phyloP scores from a whole-genome alignment of 805 yeast genomes.

The Diddensiella santjacobensis region DNA sequence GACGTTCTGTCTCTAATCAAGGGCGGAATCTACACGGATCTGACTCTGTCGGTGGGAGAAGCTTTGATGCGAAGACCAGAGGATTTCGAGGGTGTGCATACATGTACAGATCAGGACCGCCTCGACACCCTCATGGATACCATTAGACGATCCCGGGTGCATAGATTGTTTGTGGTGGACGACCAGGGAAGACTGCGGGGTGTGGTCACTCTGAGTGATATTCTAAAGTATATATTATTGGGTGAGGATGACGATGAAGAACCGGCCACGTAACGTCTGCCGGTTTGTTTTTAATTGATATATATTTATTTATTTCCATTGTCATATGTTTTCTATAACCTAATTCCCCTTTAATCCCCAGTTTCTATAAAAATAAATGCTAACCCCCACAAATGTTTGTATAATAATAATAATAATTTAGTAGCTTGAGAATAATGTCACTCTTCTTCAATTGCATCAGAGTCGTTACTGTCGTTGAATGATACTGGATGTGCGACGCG shows the following conservation, averaged over 20 bases:
- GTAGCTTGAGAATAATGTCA: neutral
- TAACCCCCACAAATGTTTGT: neutral
- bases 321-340: no score
- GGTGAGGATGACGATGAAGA: slow-evolving; percentile 43
- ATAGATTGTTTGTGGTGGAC: slow-evolving; percentile 89
- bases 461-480: slow-evolving; percentile 7
- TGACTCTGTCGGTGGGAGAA: slow-evolving; percentile 90
- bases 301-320: neutral
- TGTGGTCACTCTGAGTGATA: slow-evolving; percentile 87
- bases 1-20: slow-evolving; percentile 90
- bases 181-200: slow-evolving; percentile 73
- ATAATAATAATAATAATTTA: no score
- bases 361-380: neutral
- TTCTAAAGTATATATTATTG: slow-evolving; percentile 72
- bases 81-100: slow-evolving; percentile 96
- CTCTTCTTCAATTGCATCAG: slow-evolving; percentile 9
- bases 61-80: slow-evolving; percentile 91
- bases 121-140: slow-evolving; percentile 89
- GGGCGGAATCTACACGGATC: slow-evolving; percentile 89
- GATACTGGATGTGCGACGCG: slow-evolving; percentile 3
- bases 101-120: slow-evolving; percentile 85
- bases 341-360: no score
- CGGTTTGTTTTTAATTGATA: neutral
- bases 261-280: slow-evolving; percentile 44
- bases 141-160: slow-evolving; percentile 84